phyloP scores from a whole-genome alignment of 73 alveolate species.

The Vitrella brassicaformis region DNA sequence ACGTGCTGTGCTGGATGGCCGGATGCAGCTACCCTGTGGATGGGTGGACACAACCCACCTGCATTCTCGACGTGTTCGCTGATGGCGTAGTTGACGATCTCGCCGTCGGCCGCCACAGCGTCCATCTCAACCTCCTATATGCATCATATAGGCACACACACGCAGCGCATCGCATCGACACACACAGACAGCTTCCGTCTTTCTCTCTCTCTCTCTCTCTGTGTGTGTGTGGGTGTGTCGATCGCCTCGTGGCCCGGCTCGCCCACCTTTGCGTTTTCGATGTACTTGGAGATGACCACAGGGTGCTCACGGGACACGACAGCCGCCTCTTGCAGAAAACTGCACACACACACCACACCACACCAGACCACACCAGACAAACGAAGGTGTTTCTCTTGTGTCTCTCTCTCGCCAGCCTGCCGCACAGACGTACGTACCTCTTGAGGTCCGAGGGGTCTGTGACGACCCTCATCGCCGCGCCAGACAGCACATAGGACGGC shows the following conservation, averaged over 20 bases:
- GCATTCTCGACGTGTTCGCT: slow-evolving; percentile 32
- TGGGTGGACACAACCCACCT: no score
- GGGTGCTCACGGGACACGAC: slow-evolving; percentile 23
- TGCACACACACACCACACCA: neutral
- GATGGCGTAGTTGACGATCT: slow-evolving; percentile 26
- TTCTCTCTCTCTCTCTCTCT: no score
- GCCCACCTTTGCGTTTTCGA: slow-evolving; percentile 3
- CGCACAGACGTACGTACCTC: neutral
- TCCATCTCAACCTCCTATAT: slow-evolving; percentile 28
- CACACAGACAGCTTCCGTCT: no score
- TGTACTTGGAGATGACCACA: slow-evolving; percentile 29
- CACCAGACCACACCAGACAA: neutral
- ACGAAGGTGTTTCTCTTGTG: neutral
- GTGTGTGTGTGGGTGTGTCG: no score
- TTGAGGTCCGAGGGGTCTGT: slow-evolving; percentile 4
- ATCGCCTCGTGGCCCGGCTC: no score
- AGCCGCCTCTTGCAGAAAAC: slow-evolving; percentile 17
- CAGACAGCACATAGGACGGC: slow-evolving; percentile 22
- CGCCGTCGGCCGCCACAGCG: slow-evolving; percentile 15
- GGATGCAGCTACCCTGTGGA: no score
- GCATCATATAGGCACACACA: no score
- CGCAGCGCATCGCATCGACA: no score
- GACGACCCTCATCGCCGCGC: slow-evolving; percentile 35
- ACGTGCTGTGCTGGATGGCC: no score
- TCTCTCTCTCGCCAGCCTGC: neutral